Evolutionary conservation across 2,329 filamentous ascomycete species (phyloP).

Genomic region (Colletotrichum sp.): DNA sequence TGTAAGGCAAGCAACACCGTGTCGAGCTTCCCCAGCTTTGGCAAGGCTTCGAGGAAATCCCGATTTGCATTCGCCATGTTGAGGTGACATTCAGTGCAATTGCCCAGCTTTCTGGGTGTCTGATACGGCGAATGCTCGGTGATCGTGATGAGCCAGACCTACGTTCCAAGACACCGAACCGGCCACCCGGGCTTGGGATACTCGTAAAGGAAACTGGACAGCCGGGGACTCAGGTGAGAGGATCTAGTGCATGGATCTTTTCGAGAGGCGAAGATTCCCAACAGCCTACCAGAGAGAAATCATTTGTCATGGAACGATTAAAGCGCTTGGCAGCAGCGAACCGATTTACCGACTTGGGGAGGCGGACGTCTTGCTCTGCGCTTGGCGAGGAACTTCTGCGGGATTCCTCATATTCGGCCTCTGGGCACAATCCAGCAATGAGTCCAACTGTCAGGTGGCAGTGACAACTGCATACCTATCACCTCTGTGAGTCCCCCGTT

Average conservation of each 20-base stretch:
- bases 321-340: neutral
- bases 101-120: neutral
- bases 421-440: neutral
- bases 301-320: neutral
- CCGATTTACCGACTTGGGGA: slow-evolving; percentile 1
- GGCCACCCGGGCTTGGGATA: neutral
- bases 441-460: neutral
- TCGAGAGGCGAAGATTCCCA: neutral
- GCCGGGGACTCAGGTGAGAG: neutral
- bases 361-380: neutral
- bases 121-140: neutral
- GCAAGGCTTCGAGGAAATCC: neutral
- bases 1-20: neutral
- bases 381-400: slow-evolving; percentile 9
- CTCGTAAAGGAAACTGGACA: neutral
- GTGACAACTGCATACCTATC: neutral
- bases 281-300: neutral
- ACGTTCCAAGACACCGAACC: neutral
- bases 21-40: neutral
- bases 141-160: neutral
- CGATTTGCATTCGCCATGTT: neutral
- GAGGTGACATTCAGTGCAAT: neutral
- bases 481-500: neutral
- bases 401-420: neutral
- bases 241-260: neutral